phyloP scores from a whole-genome alignment of 345 rosid species.

The Carallia brachiata region DNA sequence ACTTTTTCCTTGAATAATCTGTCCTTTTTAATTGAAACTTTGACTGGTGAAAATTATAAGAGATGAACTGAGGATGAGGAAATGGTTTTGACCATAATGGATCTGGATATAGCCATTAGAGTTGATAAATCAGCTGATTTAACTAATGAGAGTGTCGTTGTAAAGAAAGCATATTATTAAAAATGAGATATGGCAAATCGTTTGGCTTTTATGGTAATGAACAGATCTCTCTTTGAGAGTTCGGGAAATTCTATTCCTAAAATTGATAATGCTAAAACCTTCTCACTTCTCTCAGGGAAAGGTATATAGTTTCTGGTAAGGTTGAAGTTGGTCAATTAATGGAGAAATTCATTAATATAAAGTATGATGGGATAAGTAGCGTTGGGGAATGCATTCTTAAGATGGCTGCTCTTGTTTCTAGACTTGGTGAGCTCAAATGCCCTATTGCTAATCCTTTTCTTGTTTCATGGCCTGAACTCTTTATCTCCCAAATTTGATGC shows the following conservation, averaged over 20 bases:
- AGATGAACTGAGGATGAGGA: background rate
- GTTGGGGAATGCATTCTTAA: background rate
- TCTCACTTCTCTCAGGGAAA: no score
- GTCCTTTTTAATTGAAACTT: background rate
- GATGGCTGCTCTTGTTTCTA: background rate
- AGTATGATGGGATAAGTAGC: background rate
- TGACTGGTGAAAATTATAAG: background rate
- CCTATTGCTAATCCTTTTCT: background rate
- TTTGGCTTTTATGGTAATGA: conserved; percentile 5
- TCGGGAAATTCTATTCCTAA: background rate
- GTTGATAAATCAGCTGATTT: background rate
- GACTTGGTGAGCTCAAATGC: background rate
- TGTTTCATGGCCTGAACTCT: background rate
- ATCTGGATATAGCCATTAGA: background rate
- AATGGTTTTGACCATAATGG: background rate
- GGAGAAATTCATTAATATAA: background rate
- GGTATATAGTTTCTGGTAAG: no score
- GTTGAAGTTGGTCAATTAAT: no score
- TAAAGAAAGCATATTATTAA: background rate
- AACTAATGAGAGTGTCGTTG: background rate
- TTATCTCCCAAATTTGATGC: background rate
- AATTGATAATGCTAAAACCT: background rate
- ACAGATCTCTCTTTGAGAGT: background rate
- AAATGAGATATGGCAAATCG: background rate
- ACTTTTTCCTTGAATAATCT: background rate